Evolutionary conservation across 1,139 yeast genomes (phyloP), one percentile per base, ranked within the genome.

Genomic region (Scheffersomyces cryptocercus): DNA sequence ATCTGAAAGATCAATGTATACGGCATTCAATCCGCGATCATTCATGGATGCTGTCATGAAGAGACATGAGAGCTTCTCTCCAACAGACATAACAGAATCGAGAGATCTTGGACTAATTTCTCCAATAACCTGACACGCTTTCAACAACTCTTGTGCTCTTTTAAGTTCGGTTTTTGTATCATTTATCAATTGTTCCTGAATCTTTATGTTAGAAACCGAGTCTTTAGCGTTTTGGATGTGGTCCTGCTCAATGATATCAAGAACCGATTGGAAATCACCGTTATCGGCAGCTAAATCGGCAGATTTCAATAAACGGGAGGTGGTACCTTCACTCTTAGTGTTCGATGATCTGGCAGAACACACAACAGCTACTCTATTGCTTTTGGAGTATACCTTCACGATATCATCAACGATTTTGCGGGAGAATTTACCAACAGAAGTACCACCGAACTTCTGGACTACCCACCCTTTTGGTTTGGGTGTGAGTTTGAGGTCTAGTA

Each of bases 371-470:
- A 91, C 96, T 43, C 85, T 76, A 56, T 80, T 78, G 24, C 70
- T 68, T 38, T 75, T 61, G 32, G 83, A 73, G 60, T 83, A 88
- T 29, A 73, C 81, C 58, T 82, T 81, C 43, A 90, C 87, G 41
- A 93, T 89, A 52, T 89, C 88, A 51, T 86, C 86, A 13, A 90
- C 91, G 43, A 93, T 93, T 51, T 84, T 79, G 42, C 77, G 81
- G 5, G 97, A 88, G 64, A 91, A 91, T 63, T 93, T 93, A 28
- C 99, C 99, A 32, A 93, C 97, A 37, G 95, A 85, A n/a, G 99
- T 93, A 41, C 99, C 99, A 36, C 99, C 99, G 58, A 88, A 93
- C 66, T 93, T 93, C 64, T 93, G 99, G 7, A 93, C 87, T 16
- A 93, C 70, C 97, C 98, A 91, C 14, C 82, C 82, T 15, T 49